Conservation (phyloP, 1,284 basidiomycete genomes). For the Vanrija pseudolonga region DNA sequence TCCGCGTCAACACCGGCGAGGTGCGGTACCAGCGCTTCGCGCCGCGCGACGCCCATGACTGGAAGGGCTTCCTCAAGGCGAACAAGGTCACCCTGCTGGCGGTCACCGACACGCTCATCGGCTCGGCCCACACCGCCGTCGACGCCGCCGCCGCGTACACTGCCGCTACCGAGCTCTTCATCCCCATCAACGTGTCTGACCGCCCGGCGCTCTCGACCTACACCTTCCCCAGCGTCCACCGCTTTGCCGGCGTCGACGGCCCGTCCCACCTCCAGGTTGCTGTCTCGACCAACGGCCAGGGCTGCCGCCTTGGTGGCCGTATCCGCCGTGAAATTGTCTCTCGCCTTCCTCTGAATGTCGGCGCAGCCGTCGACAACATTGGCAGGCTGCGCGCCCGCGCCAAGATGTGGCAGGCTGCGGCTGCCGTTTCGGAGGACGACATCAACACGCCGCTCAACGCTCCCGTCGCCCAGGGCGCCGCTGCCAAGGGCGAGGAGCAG, state of each 20-base stretch:
- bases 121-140: slow-evolving; percentile 34
- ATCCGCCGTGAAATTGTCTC: slow-evolving; percentile 78
- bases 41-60: slow-evolving; percentile 1
- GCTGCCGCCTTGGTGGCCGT: slow-evolving; percentile 78
- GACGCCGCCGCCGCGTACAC: slow-evolving; percentile 56
- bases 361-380: slow-evolving; percentile 71
- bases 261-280: slow-evolving; percentile 74
- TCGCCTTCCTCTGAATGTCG: slow-evolving; percentile 68
- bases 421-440: slow-evolving; percentile 50
- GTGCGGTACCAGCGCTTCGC: slow-evolving; percentile 52
- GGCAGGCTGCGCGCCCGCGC: slow-evolving; percentile 67
- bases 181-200: slow-evolving; percentile 84
- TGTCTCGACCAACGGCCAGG: slow-evolving; percentile 86
- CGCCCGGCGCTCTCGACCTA: slow-evolving; percentile 83
- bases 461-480: slow-evolving; percentile 64
- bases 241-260: slow-evolving; percentile 57
- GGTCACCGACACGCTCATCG: slow-evolving; percentile 63
- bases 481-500: slow-evolving; percentile 11
- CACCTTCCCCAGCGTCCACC: slow-evolving; percentile 80
- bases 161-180: slow-evolving; percentile 58
- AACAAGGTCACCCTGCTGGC: slow-evolving; percentile 59
- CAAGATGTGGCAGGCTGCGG: slow-evolving; percentile 41
- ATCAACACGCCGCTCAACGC: slow-evolving; percentile 66
- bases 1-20: slow-evolving; percentile 59
- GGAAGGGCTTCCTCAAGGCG: slow-evolving; percentile 13